Evolutionary conservation across 345 rosid genomes (phyloP).

Genomic region (Rhizophora apiculata): DNA sequence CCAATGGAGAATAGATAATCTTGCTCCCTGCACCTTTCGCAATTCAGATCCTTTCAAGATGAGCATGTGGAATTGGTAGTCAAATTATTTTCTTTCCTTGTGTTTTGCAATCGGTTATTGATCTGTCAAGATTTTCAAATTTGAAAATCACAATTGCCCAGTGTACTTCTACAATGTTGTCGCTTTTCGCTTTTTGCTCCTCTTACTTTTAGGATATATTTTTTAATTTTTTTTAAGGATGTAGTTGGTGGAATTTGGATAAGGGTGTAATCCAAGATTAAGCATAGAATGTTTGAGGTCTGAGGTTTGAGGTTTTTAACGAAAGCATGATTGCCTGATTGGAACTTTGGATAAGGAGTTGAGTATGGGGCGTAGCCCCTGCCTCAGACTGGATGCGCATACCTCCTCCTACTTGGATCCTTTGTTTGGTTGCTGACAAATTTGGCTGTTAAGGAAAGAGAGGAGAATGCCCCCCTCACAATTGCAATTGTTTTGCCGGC

Average conservation of each 20-base stretch:
- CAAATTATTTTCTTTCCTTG: neutral
- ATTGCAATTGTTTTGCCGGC: neutral
- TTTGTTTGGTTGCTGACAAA: slow-evolving; percentile 13
- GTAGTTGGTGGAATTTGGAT: neutral
- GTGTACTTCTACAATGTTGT: no score
- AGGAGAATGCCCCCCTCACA: no score
- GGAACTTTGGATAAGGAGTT: neutral
- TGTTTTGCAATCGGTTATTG: neutral
- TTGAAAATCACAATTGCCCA: no score
- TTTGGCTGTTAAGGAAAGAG: neutral
- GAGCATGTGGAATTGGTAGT: slow-evolving; percentile 89
- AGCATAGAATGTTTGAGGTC: no score
- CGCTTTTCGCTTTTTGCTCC: no score
- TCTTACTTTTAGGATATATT: no score
- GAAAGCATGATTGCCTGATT: neutral
- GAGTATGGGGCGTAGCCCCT: neutral
- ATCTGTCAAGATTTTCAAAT: neutral
- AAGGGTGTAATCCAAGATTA: no score
- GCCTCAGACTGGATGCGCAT: slow-evolving; percentile 6
- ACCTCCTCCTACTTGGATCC: neutral
- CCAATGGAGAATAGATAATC: slow-evolving; percentile 91
- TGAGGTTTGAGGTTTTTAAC: neutral
- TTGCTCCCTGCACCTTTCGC: slow-evolving; percentile 80
- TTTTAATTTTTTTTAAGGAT: no score
- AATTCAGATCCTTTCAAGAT: slow-evolving; percentile 97